Conservation (phyloP, 2,329 filamentous ascomycete genomes). For the Paracorniculantispora psalliotae region DNA sequence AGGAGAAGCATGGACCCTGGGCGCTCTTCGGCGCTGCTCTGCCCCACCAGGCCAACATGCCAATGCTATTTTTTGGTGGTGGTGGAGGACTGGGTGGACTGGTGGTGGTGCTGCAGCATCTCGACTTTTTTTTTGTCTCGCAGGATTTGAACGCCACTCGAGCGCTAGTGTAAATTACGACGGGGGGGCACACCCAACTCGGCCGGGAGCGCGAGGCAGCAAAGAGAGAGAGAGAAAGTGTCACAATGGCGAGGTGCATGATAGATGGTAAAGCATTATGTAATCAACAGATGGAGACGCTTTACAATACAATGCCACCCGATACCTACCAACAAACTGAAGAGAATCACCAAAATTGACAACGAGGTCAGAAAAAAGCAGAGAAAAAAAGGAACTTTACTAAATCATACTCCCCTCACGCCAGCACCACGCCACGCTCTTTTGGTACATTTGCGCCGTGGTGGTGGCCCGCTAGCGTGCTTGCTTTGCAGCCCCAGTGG, state of each 20-base stretch:
- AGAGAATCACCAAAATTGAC: no score
- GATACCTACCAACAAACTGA: no score
- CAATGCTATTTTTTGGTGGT: not conserved
- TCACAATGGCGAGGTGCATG: no score
- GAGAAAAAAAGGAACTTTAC: not conserved
- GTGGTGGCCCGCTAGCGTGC: constrained; percentile 3
- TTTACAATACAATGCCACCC: no score
- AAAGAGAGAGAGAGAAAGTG: not conserved
- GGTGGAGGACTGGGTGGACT: not conserved
- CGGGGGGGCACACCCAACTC: not conserved
- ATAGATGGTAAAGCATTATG: not conserved
- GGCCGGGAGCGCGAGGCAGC: not conserved
- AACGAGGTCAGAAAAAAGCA: not conserved
- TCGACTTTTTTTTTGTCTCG: not conserved
- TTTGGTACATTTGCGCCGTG: constrained; percentile 5
- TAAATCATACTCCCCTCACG: not conserved
- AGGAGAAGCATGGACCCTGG: not conserved
- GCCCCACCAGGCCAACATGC: not conserved
- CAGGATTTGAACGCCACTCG: constrained; percentile 1
- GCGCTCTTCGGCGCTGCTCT: not conserved
- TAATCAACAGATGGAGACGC: no score
- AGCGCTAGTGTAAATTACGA: not conserved
- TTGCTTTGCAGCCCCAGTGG: not conserved
- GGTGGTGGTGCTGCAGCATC: not conserved
- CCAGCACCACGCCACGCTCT: constrained; percentile 7